phyloP scores from a whole-genome alignment of 164 flowering plant genomes.

The Annona cherimola region DNA sequence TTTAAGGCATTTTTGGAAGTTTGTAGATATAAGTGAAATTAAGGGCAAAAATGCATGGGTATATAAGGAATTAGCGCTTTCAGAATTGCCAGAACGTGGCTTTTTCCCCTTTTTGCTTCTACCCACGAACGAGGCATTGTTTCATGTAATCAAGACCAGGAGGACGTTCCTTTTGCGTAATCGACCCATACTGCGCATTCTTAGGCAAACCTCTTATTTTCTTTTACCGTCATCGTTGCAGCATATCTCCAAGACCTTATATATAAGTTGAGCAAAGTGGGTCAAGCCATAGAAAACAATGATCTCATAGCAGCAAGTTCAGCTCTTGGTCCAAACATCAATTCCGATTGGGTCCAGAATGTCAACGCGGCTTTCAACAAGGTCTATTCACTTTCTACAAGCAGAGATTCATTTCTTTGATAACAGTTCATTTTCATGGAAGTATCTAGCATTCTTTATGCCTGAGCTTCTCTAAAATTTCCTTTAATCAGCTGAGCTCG shows the following conservation, averaged over 20 bases:
- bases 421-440: not conserved
- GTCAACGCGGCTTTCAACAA: conserved; percentile 16
- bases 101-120: too few relatives aligned
- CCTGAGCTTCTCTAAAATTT: not conserved
- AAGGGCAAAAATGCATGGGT: too few relatives aligned
- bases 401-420: not conserved
- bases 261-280: conserved; percentile 21
- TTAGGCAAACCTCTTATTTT: too few relatives aligned
- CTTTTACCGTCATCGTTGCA: conserved; percentile 2
- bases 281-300: conserved; percentile 21
- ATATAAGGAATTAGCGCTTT: too few relatives aligned
- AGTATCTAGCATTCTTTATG: not conserved
- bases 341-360: conserved; percentile 17
- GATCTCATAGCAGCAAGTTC: conserved; percentile 15
- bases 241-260: conserved; percentile 19
- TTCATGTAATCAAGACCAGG: too few relatives aligned
- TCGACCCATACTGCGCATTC: too few relatives aligned
- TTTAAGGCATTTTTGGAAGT: too few relatives aligned
- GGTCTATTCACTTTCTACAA: conserved; percentile 4
- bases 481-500: conserved; percentile 13
- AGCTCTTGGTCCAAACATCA: conserved; percentile 14
- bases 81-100: too few relatives aligned
- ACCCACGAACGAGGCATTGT: too few relatives aligned
- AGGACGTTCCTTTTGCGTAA: too few relatives aligned
- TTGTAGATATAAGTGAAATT: too few relatives aligned